These are phyloP conservation scores for Epipyxis sp. DNA, from an alignment of 108 stramenopile genomes.

Conservation along the genomic window DNA sequence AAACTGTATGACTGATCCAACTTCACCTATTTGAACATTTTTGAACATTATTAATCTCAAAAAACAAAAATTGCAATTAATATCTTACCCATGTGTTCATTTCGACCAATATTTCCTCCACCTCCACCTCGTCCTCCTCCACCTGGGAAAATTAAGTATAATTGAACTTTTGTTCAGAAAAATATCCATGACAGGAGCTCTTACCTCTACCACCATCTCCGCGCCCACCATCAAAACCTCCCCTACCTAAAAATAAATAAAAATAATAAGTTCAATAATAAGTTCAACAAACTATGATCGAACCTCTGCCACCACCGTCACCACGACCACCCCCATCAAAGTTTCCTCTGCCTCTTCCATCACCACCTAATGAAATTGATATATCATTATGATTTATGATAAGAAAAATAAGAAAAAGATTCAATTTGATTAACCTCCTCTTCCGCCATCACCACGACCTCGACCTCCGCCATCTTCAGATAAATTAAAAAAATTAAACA, in stretches of 20 bases:
- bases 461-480: background rate
- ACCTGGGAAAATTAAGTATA: no score
- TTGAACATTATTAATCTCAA: no score
- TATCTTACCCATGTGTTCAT: conserved; percentile 21
- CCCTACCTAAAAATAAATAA: background rate
- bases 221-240: conserved; percentile 8
- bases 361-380: background rate
- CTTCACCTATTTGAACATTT: no score
- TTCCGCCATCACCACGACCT: background rate
- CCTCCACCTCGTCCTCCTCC: conserved; percentile 4
- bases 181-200: background rate
- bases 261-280: background rate
- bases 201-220: conserved; percentile 18
- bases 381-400: background rate
- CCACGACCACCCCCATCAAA: background rate
- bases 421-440: background rate
- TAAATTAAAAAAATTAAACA: background rate
- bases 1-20: no score
- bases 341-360: conserved; percentile 24
- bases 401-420: background rate
- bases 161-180: background rate
- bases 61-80: no score
- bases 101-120: background rate
- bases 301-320: conserved; percentile 19
- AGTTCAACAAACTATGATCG: background rate